A percentile compares a stretch with the other conserved stretches of the same genome.
Conservation (phyloP, 805 yeast species). For the Myxozyma neglecta region DNA sequence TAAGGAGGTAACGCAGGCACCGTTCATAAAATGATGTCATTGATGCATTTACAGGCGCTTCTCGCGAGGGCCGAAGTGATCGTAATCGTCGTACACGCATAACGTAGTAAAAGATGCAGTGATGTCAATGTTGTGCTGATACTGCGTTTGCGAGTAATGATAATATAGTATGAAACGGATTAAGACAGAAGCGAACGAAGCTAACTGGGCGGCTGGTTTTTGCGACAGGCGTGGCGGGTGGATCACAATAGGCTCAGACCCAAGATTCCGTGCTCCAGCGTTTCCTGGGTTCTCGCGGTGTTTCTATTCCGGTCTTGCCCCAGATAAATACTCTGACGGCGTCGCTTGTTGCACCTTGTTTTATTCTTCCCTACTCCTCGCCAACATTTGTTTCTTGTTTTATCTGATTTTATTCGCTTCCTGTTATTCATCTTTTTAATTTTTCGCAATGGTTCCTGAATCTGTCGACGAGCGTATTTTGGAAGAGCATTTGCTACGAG, state of each 20-base stretch:
- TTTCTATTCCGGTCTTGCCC: background rate
- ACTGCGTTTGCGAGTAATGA: too few relatives aligned
- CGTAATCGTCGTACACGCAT: too few relatives aligned
- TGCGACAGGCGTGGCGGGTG: background rate
- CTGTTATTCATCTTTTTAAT: background rate
- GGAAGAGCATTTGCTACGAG: constrained; percentile 30
- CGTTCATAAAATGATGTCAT: too few relatives aligned
- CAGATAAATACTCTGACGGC: background rate
- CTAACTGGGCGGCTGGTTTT: too few relatives aligned
- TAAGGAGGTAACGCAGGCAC: too few relatives aligned
- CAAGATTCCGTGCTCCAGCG: background rate
- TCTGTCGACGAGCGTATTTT: constrained; percentile 31
- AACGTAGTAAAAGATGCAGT: too few relatives aligned
- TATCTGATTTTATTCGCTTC: background rate
- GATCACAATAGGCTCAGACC: background rate
- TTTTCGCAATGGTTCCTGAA: constrained; percentile 28
- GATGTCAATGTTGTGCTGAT: too few relatives aligned
- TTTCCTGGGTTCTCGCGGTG: background rate
- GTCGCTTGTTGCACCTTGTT: background rate
- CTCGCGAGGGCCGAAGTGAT: too few relatives aligned
- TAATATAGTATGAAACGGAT: too few relatives aligned
- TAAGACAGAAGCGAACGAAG: too few relatives aligned
- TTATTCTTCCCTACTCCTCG: background rate
- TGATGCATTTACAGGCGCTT: too few relatives aligned
- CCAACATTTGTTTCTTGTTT: background rate